These are phyloP conservation scores for Knoxdaviesia proteae DNA, from an alignment of 2,329 filamentous ascomycete species.

Conservation along the genomic window DNA sequence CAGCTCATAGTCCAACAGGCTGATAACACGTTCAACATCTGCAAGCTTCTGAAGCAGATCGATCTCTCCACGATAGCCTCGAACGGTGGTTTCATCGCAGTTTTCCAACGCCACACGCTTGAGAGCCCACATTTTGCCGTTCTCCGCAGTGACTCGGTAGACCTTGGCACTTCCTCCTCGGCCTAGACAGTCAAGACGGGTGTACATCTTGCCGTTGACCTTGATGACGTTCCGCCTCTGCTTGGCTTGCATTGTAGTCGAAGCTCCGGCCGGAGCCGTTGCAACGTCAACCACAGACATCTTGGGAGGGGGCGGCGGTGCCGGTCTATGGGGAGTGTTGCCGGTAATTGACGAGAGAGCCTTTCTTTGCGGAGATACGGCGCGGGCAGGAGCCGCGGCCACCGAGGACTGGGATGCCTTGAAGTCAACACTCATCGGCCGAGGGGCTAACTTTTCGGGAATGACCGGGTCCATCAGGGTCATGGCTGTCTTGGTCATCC, in stretches of 20 bases:
- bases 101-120: conserved; percentile 85
- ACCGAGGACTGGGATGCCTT: not conserved
- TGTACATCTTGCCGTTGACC: conserved; percentile 82
- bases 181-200: conserved; percentile 73
- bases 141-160: conserved; percentile 91
- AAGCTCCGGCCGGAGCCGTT: conserved; percentile 62
- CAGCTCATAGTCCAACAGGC: conserved; percentile 78
- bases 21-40: conserved; percentile 75
- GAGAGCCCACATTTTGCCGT: conserved; percentile 82
- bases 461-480: too few relatives aligned
- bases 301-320: conserved; percentile 71
- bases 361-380: conserved; percentile 32
- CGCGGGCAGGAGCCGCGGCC: not conserved
- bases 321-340: conserved; percentile 58
- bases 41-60: conserved; percentile 67
- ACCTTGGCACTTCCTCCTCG: conserved; percentile 87
- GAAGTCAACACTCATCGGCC: too few relatives aligned
- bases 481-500: too few relatives aligned
- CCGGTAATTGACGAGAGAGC: conserved; percentile 31
- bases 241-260: conserved; percentile 43
- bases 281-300: conserved; percentile 93
- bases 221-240: conserved; percentile 68
- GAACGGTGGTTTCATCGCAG: conserved; percentile 64
- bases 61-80: conserved; percentile 87
- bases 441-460: too few relatives aligned